phyloP scores from a whole-genome alignment of 805 yeast genomes.

The Candida ascalaphidarum region DNA sequence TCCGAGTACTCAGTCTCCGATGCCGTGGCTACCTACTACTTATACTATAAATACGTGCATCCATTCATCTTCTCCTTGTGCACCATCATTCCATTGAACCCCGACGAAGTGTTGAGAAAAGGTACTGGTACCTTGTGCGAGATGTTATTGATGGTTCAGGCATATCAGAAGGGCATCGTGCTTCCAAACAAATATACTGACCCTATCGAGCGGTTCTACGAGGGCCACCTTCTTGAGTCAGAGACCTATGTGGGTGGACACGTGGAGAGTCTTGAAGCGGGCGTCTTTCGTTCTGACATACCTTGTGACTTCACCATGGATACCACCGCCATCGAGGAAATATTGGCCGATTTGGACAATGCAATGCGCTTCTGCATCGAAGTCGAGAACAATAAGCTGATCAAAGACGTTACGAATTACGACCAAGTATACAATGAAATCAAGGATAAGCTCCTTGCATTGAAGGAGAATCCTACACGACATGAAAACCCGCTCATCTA shows the following conservation, averaged over 20 bases:
- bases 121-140: conserved; percentile 99
- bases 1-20: conserved; percentile 98
- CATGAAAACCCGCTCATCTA: conserved; percentile 80
- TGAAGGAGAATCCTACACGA: conserved; percentile 57
- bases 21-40: conserved; percentile 96
- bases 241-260: conserved; percentile 99
- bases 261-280: conserved; percentile 95
- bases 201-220: conserved; percentile 88
- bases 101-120: conserved; percentile 91
- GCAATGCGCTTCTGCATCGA: conserved; percentile 78
- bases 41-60: conserved; percentile 93
- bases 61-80: conserved; percentile 95
- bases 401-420: conserved; percentile 75
- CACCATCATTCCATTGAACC: conserved; percentile 90
- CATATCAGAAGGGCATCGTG: conserved; percentile 66
- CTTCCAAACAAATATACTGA: conserved; percentile 92
- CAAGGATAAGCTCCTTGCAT: conserved; percentile 39
- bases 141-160: conserved; percentile 95
- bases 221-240: conserved; percentile 88
- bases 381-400: conserved; percentile 64
- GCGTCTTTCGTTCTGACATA: conserved; percentile 90
- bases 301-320: conserved; percentile 69
- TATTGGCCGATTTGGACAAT: conserved; percentile 60
- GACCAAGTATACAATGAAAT: conserved; percentile 65
- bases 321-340: conserved; percentile 73